Percentiles rank a stretch among this genome's conserved stretches.
Conservation (phyloP, 192 early-diverging fungal species). For the Jimgerdemannia lactiflua region DNA sequence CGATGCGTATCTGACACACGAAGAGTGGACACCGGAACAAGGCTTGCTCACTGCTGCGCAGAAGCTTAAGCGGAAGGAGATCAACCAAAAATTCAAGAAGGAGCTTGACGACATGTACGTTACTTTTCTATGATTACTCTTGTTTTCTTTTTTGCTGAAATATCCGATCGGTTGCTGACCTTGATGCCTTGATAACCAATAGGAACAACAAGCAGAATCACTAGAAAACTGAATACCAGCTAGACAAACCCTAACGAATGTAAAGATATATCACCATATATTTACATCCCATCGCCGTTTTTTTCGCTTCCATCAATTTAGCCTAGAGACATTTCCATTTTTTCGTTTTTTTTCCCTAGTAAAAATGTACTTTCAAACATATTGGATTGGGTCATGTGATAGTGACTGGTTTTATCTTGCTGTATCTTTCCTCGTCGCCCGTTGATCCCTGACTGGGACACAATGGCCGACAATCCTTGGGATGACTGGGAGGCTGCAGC, state of each 20-base stretch:
- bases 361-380: no score
- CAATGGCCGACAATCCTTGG: not conserved
- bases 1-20: slow-evolving; percentile 61
- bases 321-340: not conserved
- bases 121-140: not conserved
- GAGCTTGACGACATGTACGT: slow-evolving; percentile 58
- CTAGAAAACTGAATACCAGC: not conserved
- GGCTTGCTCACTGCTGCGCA: slow-evolving; percentile 91
- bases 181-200: not conserved
- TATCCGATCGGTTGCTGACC: no score
- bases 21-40: slow-evolving; percentile 91
- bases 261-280: no score
- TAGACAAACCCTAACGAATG: not conserved
- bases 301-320: not conserved
- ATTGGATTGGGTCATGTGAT: no score
- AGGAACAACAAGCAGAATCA: not conserved
- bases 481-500: not conserved
- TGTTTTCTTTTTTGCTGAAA: not conserved
- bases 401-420: no score
- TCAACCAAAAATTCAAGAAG: slow-evolving; percentile 60
- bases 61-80: slow-evolving; percentile 84
- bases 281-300: not conserved
- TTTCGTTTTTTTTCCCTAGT: no score
- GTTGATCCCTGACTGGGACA: no score
- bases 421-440: no score